Base-by-base conservation (phyloP, 176 grass and related monocot species). In the Puya raimondii region DNA sequence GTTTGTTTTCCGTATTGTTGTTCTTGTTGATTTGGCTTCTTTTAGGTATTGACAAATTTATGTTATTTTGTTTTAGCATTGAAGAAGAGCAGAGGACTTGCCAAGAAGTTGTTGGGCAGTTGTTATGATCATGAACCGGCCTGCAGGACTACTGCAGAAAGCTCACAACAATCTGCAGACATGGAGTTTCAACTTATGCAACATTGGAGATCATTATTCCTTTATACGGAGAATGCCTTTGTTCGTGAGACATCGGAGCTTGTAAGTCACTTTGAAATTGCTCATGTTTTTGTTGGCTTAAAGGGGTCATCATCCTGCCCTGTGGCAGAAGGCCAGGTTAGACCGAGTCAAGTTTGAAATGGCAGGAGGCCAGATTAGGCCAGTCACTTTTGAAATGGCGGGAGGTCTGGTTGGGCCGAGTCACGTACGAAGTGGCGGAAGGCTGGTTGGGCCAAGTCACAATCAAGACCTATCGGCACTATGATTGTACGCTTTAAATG, bases 161-260 rank as follows among this genome's bases (percentile, higher is more conserved):
- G 47, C 71, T 77, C 75, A 49, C 79, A 89, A 52, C 72, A 64
- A 70, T 22, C 79, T 54, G 59, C 64, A 50, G 70, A 79, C 47
- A 80, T 86, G 84, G 86, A 92, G 47, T 75, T 85, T n/a, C 66
- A 90, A 79, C 84, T 97, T 67, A 83, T 74, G 68, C 84, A 97
- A 68, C 82, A 90, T 12, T 86, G 87, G 75, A 87, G 81, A 80
- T 88, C 86, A 63, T 84, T 95, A 52, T 95, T 95, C 80, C 80
- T 81, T 84, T 64, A 78, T 50, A 95, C 84, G 9, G 86, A 97
- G 63, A 85, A 88, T 80, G 51, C 69, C 74, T 80, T 97, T 72
- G 69, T 79, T 17, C 80, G 53, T 15, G 94, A 92, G 71, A 81
- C 84, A 75, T 68, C 94, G 53, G 75, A 97, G 26, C 81, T 97